Evolutionary conservation across 192 early-diverging fungal species (phyloP).

Genomic region (Lobosporangium transversale): DNA sequence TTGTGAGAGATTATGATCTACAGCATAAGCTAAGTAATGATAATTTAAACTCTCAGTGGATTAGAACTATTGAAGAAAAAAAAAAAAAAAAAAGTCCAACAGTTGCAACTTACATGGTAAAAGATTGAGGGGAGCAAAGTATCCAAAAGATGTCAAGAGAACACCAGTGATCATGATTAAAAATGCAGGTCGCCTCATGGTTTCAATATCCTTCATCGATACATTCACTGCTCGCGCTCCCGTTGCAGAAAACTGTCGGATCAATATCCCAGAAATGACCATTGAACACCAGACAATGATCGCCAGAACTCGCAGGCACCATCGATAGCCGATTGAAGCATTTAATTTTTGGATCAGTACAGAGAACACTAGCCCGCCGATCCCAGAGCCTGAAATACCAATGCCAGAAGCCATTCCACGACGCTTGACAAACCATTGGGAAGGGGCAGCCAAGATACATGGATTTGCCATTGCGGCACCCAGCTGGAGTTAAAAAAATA

Average conservation of each 20-base stretch:
- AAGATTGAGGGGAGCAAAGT: slow-evolving; percentile 43
- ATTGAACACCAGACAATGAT: slow-evolving; percentile 68
- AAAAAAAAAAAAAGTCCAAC: slow-evolving; percentile 6
- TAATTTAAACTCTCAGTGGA: background rate
- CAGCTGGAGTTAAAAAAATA: slow-evolving; percentile 7
- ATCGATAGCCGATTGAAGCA: slow-evolving; percentile 63
- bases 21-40: slow-evolving; percentile 26
- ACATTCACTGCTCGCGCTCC: slow-evolving; percentile 31
- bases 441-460: slow-evolving; percentile 62
- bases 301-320: slow-evolving; percentile 69
- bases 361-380: slow-evolving; percentile 79
- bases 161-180: slow-evolving; percentile 51
- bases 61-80: background rate
- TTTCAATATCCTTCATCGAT: slow-evolving; percentile 47
- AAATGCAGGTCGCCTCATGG: slow-evolving; percentile 53
- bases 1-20: slow-evolving; percentile 33
- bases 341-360: slow-evolving; percentile 68
- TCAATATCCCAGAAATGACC: slow-evolving; percentile 28
- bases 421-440: slow-evolving; percentile 75
- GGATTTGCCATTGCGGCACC: slow-evolving; percentile 51
- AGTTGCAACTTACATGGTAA: slow-evolving; percentile 25
- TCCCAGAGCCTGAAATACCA: slow-evolving; percentile 74
- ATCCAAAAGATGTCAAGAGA: slow-evolving; percentile 58
- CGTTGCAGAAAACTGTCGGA: slow-evolving; percentile 47
- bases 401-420: slow-evolving; percentile 79